Base-by-base conservation (phyloP, 2,329 filamentous ascomycete genomes). In the Cryphonectria japonica region DNA sequence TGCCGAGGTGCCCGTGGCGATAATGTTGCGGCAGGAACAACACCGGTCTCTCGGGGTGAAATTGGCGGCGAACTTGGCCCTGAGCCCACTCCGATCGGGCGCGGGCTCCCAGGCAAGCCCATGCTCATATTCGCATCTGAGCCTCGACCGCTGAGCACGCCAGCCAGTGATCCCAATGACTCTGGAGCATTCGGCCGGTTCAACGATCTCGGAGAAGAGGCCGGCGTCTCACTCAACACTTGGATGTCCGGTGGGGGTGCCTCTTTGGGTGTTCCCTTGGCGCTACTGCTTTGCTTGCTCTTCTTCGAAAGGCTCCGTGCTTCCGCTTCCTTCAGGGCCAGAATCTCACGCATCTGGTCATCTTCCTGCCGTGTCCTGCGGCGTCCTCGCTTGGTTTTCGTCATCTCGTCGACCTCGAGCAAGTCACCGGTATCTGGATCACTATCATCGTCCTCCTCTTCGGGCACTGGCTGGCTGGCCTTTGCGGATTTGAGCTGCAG, bases 341-440 rank as follows among this genome's bases (percentile, higher is more conserved):
- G 80, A 19, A 89, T 84, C 78, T 95, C 93, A 64, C 95, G 89
- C 69, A 93, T 88, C 69, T 87, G 86, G 75, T 98, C 94, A 76
- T 98, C 95, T 73, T 97, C 93, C 79, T 95, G 94, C 67, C 95
- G 88, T 2, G 94, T 97, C 80, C 92, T 93, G 75, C 93, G 87
- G 71, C 94, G 88, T 11, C 94, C 95, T 73, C 95, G 88, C 67
- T 89, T 83, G 16, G 87, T 84, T 50, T 86, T 82, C 0, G 86
- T 83, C 66, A 91, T 83, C 73, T 92, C 90, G 61, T 91, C 87
- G 3, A 91, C 89, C 73, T 93, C 91, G 16, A 93, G 81, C 50
- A 92, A 86, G 73, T 95, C 92, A 71, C 96, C 93, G 75, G 95
- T 96, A 74, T 97, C 94, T 0, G 93, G 95, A 72, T 93, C 93